Base-by-base conservation (phyloP, 495 filamentous ascomycete genomes). In the Tuber microsphaerosporum region DNA sequence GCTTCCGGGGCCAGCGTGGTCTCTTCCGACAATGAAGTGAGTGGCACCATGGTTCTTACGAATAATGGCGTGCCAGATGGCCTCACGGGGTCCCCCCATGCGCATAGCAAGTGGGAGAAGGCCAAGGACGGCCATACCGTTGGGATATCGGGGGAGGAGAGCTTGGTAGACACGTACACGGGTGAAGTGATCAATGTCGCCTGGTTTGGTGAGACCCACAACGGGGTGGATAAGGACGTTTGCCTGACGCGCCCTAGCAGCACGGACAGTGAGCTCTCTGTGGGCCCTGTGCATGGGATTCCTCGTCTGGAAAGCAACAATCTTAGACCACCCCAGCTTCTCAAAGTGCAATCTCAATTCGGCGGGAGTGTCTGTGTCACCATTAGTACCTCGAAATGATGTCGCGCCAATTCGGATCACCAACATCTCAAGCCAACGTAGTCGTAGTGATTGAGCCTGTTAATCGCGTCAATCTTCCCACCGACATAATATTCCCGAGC, bases 211-310 rank as follows among this genome's bases (percentile, higher is more conserved):
- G 79, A 99, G 89, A 84, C 95, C 95, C 77, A 99, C 95, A 75
- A 99, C 95, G 72, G 95, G 95, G 86, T 99, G 95, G 84, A 99
- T 99, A 84, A 99, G 92, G 76, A 99, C 95, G 84, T 98, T 99
- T 75, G 95, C 95, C 84, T 97, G 93, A 81, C 94, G 92, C 56
- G 91, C 91, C 73, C 95, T 94, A 75, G 95, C 96, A 80, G 96
- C 95, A 77, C 96, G 93, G 83, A 99, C 95, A 65, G 95, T 99
- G 84, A 99, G 86, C 85, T 99, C 95, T 86, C 95, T 88, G 85
- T 99, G 95, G 84, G 95, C 95, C 83, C 95, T 91, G 87, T 99
- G 95, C 95, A 99, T 99, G 75, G 95, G 95, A 86, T 99, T 99
- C 82, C 94, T 87, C 48, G 95, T 99, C 88, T 99, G 95, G 90